These are phyloP conservation scores for Thelephora terrestris DNA, from an alignment of 1,284 basidiomycete species.

Conservation along the genomic window DNA sequence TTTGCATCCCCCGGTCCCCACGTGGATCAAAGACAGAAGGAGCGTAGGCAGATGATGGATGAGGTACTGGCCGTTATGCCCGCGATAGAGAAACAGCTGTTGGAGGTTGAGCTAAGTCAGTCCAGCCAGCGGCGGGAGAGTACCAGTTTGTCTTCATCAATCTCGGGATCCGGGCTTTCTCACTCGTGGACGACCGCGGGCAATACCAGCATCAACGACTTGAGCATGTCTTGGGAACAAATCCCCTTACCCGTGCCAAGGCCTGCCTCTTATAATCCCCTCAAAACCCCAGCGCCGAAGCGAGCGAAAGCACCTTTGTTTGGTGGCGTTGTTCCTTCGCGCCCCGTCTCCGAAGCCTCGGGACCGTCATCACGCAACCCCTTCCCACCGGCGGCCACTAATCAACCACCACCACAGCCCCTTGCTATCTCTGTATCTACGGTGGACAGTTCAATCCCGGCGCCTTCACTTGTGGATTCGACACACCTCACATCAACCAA, in stretches of 20 bases:
- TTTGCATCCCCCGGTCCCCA: slow-evolving; percentile 30
- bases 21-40: slow-evolving; percentile 21
- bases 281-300: slow-evolving; percentile 14
- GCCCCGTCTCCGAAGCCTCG: background rate
- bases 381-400: slow-evolving; percentile 12
- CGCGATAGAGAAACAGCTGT: slow-evolving; percentile 40
- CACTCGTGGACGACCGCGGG: slow-evolving; percentile 7
- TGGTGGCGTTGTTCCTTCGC: slow-evolving; percentile 14
- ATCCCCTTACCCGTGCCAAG: slow-evolving; percentile 12
- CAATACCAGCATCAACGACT: slow-evolving; percentile 17
- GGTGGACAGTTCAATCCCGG: slow-evolving; percentile 5
- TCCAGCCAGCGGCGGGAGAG: slow-evolving; percentile 14
- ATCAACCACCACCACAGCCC: slow-evolving; percentile 1
- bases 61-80: slow-evolving; percentile 54
- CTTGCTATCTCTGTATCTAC: background rate
- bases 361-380: slow-evolving; percentile 8
- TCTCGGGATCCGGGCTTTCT: slow-evolving; percentile 9
- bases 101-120: slow-evolving; percentile 40
- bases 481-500: slow-evolving; percentile 5
- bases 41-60: slow-evolving; percentile 59
- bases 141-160: slow-evolving; percentile 5
- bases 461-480: background rate
- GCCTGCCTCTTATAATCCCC: slow-evolving; percentile 6
- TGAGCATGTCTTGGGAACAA: slow-evolving; percentile 45
- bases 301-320: slow-evolving; percentile 22